These are phyloP conservation scores for Phytophthora citrophthora DNA, from an alignment of 352 stramenopile species.

Conservation along the genomic window DNA sequence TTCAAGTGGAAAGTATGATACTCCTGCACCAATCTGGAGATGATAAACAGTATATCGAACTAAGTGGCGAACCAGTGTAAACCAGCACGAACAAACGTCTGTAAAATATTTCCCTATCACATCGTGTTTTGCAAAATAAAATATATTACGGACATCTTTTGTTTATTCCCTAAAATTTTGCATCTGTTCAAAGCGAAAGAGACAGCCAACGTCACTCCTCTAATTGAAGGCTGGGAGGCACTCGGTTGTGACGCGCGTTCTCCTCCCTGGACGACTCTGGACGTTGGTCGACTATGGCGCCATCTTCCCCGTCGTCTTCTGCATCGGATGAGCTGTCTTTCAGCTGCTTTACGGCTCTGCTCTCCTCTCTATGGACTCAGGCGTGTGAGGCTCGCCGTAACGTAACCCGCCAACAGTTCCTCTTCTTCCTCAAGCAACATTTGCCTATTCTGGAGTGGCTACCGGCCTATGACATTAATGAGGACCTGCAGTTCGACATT, in stretches of 20 bases:
- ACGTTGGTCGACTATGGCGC: slow-evolving; percentile 16
- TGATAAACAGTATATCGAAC: slow-evolving; percentile 14
- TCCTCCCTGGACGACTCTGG: neutral
- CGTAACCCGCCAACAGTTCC: slow-evolving; percentile 36
- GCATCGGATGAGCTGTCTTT: slow-evolving; percentile 17
- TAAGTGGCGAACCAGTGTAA: neutral
- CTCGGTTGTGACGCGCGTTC: neutral
- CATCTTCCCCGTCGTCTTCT: slow-evolving; percentile 26
- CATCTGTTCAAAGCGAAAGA: slow-evolving; percentile 9
- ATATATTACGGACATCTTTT: too few species aligned
- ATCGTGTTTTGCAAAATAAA: too few species aligned
- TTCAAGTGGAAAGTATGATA: slow-evolving; percentile 28
- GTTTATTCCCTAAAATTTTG: neutral
- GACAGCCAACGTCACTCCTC: slow-evolving; percentile 14
- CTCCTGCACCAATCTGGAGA: slow-evolving; percentile 12
- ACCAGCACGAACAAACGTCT: too few species aligned
- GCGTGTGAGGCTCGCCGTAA: slow-evolving; percentile 9
- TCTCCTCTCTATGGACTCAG: slow-evolving; percentile 25
- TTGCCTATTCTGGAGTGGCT: slow-evolving; percentile 81
- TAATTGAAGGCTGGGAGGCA: slow-evolving; percentile 2
- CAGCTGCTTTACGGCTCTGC: slow-evolving; percentile 4
- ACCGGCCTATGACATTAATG: slow-evolving; percentile 61
- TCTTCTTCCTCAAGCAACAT: slow-evolving; percentile 57
- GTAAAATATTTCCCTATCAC: too few species aligned
- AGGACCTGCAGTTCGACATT: slow-evolving; percentile 73